Conservation (phyloP, 208 protist genomes). For the Trypanosoma congolense region DNA sequence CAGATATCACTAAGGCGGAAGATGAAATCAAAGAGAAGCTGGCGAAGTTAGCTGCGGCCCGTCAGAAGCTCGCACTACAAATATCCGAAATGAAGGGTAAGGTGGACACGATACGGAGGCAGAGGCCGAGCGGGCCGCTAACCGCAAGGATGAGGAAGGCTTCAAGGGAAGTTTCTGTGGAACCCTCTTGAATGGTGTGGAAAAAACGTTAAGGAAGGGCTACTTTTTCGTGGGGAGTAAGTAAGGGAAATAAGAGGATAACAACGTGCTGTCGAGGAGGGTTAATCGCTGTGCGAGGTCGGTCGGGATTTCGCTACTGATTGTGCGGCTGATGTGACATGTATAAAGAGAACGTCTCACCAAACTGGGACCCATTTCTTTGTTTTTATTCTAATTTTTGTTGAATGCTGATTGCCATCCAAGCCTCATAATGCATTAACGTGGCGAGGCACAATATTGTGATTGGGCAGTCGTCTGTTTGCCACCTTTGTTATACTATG, state of each 20-base stretch:
- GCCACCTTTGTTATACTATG: neutral
- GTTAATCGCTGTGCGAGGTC: neutral
- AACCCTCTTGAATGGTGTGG: neutral
- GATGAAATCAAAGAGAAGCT: neutral
- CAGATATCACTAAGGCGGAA: neutral
- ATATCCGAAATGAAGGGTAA: neutral
- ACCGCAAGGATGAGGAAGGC: neutral
- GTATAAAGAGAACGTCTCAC: neutral
- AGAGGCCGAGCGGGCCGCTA: neutral
- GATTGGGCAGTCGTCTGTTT: neutral
- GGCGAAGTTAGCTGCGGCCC: neutral
- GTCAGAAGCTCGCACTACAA: neutral
- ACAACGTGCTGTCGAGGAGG: neutral
- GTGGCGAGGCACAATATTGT: neutral
- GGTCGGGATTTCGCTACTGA: neutral
- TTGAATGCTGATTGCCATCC: neutral
- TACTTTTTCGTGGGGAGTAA: neutral
- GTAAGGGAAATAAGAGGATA: neutral
- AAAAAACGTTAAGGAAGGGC: too few relatives aligned
- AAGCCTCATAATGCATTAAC: neutral
- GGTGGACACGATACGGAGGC: neutral
- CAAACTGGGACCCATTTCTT: neutral
- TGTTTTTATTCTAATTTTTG: neutral
- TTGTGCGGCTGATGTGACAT: neutral
- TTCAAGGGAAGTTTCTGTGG: neutral